Conservation (phyloP, 2,329 filamentous ascomycete species). For the Aspergillus eucalypticola region DNA sequence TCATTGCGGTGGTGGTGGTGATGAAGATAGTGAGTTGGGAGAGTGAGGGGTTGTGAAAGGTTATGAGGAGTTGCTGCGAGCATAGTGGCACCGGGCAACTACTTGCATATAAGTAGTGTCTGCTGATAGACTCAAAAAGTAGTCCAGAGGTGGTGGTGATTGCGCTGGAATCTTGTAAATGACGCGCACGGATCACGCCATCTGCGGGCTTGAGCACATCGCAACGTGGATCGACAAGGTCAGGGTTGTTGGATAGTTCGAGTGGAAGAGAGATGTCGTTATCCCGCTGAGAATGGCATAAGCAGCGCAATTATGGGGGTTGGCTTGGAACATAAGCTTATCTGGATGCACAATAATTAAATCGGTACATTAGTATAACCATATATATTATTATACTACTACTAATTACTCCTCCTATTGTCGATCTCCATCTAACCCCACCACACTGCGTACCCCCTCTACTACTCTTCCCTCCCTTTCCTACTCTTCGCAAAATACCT, state of each 20-base stretch:
- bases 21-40: background rate
- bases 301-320: constrained; percentile 2
- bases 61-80: background rate
- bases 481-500: constrained; percentile 40
- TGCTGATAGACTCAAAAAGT: background rate
- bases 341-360: background rate
- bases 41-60: background rate
- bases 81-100: background rate
- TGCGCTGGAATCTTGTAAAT: constrained; percentile 1
- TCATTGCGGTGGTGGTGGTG: constrained; percentile 11
- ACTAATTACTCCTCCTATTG: background rate
- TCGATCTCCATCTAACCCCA: too few species aligned
- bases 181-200: constrained; percentile 1
- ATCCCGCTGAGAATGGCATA: constrained; percentile 5
- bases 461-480: constrained; percentile 4
- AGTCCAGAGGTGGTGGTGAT: background rate
- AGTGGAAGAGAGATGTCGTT: constrained; percentile 20
- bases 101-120: too few species aligned
- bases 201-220: background rate
- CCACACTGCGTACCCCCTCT: background rate
- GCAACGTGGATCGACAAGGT: background rate
- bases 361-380: background rate
- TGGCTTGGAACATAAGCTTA: background rate
- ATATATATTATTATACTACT: background rate
- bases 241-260: constrained; percentile 1